phyloP scores from a whole-genome alignment of 805 yeast species.

The Metschnikowia gruessii region DNA sequence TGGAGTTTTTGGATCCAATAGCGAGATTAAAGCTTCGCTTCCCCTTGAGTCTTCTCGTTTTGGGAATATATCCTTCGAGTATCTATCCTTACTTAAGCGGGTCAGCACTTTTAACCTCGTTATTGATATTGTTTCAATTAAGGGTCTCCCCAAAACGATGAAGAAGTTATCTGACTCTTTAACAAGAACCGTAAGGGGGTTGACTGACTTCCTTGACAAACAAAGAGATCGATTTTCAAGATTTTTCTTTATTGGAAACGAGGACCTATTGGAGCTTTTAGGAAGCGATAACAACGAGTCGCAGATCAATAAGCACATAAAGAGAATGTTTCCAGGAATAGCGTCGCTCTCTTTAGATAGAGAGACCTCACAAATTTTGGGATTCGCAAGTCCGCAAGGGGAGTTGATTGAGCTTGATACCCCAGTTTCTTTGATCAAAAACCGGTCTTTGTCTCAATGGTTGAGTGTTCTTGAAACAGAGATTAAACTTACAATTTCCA shows the following conservation, averaged over 20 bases:
- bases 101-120: slow-evolving; percentile 49
- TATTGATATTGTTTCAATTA: slow-evolving; percentile 52
- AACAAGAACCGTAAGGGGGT: slow-evolving; percentile 55
- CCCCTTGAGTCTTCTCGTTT: slow-evolving; percentile 72
- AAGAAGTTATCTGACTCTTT: slow-evolving; percentile 55
- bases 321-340: slow-evolving; percentile 72
- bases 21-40: slow-evolving; percentile 58
- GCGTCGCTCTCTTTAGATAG: slow-evolving; percentile 37
- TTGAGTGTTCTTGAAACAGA: slow-evolving; percentile 54
- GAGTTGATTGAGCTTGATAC: slow-evolving; percentile 48
- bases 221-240: slow-evolving; percentile 79
- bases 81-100: slow-evolving; percentile 48
- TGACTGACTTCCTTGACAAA: slow-evolving; percentile 73
- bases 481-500: slow-evolving; percentile 48
- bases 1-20: slow-evolving; percentile 63
- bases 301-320: slow-evolving; percentile 55
- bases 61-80: slow-evolving; percentile 58
- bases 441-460: slow-evolving; percentile 58
- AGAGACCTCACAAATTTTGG: slow-evolving; percentile 34
- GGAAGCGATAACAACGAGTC: slow-evolving; percentile 55
- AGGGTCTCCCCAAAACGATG: slow-evolving; percentile 48
- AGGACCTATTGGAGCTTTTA: slow-evolving; percentile 77
- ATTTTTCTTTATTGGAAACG: slow-evolving; percentile 86
- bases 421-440: slow-evolving; percentile 44
- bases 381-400: slow-evolving; percentile 61